Conservation (phyloP, 2,329 filamentous ascomycete genomes). For the Phyllosticta citrichinensis region DNA sequence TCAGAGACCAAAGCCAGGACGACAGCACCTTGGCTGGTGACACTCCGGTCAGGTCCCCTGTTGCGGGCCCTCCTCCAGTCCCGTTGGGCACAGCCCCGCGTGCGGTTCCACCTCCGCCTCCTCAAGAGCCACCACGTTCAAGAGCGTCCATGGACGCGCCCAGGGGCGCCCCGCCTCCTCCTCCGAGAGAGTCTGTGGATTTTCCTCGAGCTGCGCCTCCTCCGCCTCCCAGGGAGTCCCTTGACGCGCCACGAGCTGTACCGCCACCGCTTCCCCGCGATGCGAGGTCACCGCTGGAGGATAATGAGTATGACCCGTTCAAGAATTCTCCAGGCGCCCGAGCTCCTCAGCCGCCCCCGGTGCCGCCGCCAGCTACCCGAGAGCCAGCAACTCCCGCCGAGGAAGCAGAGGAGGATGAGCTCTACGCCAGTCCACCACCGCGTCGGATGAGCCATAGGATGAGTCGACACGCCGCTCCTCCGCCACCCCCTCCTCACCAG, state of each 20-base stretch:
- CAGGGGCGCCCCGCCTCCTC: constrained; percentile 58
- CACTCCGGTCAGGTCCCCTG: constrained; percentile 36
- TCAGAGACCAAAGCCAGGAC: constrained; percentile 66
- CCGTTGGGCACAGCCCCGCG: constrained; percentile 22
- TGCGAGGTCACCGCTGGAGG: constrained; percentile 23
- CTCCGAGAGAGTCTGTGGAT: constrained; percentile 33
- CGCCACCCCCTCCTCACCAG: constrained; percentile 27
- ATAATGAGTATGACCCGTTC: constrained; percentile 63
- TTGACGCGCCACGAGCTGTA: constrained; percentile 59
- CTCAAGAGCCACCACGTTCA: constrained; percentile 38
- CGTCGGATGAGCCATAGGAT: constrained; percentile 14
- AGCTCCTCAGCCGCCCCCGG: constrained; percentile 24
- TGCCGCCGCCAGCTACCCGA: constrained; percentile 22
- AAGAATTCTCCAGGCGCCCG: constrained; percentile 27
- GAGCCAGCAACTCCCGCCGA: constrained; percentile 15
- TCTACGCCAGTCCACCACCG: constrained; percentile 25
- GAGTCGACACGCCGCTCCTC: constrained; percentile 22
- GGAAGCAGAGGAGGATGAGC: constrained; percentile 25
- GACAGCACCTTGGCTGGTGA: constrained; percentile 49
- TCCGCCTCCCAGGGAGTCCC: constrained; percentile 53
- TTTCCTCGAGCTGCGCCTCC: constrained; percentile 40
- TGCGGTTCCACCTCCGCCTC: constrained; percentile 46
- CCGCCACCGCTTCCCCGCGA: constrained; percentile 52
- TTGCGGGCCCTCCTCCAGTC: constrained; percentile 23
- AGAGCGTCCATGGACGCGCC: constrained; percentile 62